These are phyloP conservation scores for Brettanomyces bruxellensis DNA, from an alignment of 805 yeast genomes.

Conservation along the genomic window DNA sequence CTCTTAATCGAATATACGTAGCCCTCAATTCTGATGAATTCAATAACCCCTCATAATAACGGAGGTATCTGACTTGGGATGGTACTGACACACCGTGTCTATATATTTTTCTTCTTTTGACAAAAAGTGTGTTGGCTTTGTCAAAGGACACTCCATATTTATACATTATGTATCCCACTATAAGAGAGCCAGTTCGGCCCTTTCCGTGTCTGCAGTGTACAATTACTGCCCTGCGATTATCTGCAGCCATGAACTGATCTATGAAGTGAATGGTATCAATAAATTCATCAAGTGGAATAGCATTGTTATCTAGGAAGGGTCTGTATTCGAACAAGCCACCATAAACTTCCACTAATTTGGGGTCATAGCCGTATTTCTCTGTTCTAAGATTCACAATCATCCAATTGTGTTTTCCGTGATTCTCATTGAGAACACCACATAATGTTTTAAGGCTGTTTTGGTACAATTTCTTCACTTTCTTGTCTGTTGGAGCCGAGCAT, in stretches of 20 bases:
- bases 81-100: conserved; percentile 63
- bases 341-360: conserved; percentile 26
- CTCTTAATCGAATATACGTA: conserved; percentile 3
- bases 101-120: conserved; percentile 40
- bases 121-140: conserved; percentile 45
- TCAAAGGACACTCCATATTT: conserved; percentile 26
- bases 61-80: conserved; percentile 60
- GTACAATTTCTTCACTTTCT: conserved; percentile 33
- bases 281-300: conserved; percentile 56
- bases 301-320: conserved; percentile 73
- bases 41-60: conserved; percentile 33
- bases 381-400: conserved; percentile 62
- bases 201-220: conserved; percentile 89
- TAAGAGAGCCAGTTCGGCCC: conserved; percentile 79
- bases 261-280: conserved; percentile 36
- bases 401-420: conserved; percentile 52
- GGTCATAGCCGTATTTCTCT: conserved; percentile 36
- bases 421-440: conserved; percentile 32
- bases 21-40: neutral
- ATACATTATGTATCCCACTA: conserved; percentile 62
- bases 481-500: conserved; percentile 63
- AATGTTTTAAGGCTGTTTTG: conserved; percentile 47
- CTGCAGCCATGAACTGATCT: conserved; percentile 28
- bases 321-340: conserved; percentile 27
- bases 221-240: conserved; percentile 37